Evolutionary conservation across 345 rosid species (phyloP).

Genomic region (Excoecaria agallocha): DNA sequence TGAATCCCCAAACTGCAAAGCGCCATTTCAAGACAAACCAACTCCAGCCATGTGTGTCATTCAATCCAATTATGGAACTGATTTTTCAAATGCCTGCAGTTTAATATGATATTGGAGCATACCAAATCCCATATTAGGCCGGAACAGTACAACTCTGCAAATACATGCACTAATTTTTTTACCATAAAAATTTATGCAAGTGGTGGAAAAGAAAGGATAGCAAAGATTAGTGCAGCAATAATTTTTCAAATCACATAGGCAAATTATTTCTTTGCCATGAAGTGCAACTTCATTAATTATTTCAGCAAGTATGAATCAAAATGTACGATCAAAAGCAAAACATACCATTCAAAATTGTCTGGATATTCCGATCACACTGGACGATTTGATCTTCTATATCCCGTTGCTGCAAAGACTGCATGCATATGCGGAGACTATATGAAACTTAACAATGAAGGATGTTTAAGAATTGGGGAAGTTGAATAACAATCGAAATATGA

Average conservation of each 20-base stretch:
- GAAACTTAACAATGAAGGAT: conserved; percentile 6
- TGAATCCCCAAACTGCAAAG: no score
- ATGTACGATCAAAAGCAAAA: background rate
- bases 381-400: conserved; percentile 67
- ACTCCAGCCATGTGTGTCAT: no score
- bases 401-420: conserved; percentile 68
- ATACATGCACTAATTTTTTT: no score
- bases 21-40: no score
- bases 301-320: background rate
- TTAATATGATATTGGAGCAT: no score
- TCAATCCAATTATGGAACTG: no score
- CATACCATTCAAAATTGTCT: conserved; percentile 47
- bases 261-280: background rate
- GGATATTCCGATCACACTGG: conserved; percentile 48
- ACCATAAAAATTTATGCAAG: background rate
- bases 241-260: background rate
- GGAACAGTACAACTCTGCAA: no score
- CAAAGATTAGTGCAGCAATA: background rate
- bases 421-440: conserved; percentile 1
- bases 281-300: background rate
- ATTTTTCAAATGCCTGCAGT: no score
- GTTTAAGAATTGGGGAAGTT: background rate
- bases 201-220: background rate
- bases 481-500: background rate
- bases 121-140: no score